These are phyloP conservation scores for Globisporangium nagaii DNA, from an alignment of 352 stramenopile species.

Conservation along the genomic window DNA sequence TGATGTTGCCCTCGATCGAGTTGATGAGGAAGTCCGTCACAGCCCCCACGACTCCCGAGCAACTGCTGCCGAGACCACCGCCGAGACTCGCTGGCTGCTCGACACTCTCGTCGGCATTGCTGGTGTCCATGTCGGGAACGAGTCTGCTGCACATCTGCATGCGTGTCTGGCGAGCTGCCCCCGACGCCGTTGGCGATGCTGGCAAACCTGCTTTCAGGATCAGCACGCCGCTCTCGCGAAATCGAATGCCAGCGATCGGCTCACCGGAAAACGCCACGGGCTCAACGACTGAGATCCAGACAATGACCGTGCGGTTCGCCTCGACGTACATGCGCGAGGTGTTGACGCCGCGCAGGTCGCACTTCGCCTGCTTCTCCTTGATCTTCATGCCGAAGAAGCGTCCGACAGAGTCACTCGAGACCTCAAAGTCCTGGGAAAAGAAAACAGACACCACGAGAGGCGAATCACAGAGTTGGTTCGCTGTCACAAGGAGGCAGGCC, in stretches of 20 bases:
- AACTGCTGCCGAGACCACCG: no score
- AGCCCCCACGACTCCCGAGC: not conserved
- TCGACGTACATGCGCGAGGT: not conserved
- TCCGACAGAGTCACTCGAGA: not conserved
- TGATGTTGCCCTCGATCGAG: not conserved
- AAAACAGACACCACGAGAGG: no score
- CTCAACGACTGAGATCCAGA: not conserved
- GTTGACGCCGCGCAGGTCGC: not conserved
- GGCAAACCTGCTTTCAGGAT: not conserved
- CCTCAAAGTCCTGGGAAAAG: not conserved
- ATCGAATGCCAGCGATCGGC: not conserved
- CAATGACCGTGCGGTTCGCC: not conserved
- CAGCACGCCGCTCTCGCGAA: not conserved
- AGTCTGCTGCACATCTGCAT: not conserved
- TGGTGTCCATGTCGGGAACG: not conserved
- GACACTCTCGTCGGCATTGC: not conserved
- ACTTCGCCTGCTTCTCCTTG: not conserved
- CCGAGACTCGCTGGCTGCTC: no score
- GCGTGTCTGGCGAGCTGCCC: no score
- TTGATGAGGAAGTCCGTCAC: constrained; percentile 2
- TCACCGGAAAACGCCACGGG: not conserved
- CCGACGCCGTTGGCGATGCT: not conserved
- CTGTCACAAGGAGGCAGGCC: no score
- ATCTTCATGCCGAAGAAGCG: constrained; percentile 2
- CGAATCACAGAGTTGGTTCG: no score